Conservation (phyloP, 2,329 filamentous ascomycete genomes). For the Neopestalotiopsis clavispora region DNA sequence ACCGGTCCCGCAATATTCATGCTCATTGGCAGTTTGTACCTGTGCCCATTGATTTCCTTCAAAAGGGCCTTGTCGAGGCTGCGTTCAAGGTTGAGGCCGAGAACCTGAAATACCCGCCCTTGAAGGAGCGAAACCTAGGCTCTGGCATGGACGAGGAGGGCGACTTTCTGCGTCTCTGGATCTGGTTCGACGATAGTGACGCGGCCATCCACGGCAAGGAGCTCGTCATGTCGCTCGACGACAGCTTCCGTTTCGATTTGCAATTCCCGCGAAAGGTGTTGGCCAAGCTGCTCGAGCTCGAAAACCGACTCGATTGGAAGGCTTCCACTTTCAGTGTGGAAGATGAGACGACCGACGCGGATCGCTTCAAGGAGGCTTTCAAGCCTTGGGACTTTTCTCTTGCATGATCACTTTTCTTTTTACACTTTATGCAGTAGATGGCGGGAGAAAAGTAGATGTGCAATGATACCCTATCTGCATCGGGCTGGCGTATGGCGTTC, state of each 20-base stretch:
- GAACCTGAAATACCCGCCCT: slow-evolving; percentile 64
- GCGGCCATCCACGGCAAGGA: slow-evolving; percentile 66
- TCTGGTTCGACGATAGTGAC: slow-evolving; percentile 69
- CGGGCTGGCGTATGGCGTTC: slow-evolving; percentile 10
- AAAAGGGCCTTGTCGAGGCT: slow-evolving; percentile 78
- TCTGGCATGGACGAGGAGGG: slow-evolving; percentile 55
- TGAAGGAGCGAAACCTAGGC: slow-evolving; percentile 53
- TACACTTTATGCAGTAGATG: background rate
- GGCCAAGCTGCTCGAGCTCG: slow-evolving; percentile 83
- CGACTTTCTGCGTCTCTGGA: slow-evolving; percentile 83
- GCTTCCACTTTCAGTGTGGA: slow-evolving; percentile 78
- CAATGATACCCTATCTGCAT: slow-evolving; percentile 16
- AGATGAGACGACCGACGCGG: slow-evolving; percentile 80
- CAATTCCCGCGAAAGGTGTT: slow-evolving; percentile 89
- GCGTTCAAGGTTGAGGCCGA: slow-evolving; percentile 89
- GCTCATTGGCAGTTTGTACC: slow-evolving; percentile 94
- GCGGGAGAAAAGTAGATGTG: background rate
- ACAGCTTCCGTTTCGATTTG: slow-evolving; percentile 80
- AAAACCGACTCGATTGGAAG: slow-evolving; percentile 82
- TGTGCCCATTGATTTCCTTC: slow-evolving; percentile 69
- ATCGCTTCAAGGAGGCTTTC: slow-evolving; percentile 81
- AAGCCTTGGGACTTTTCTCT: slow-evolving; percentile 84
- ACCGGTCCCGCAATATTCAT: slow-evolving; percentile 79
- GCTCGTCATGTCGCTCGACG: slow-evolving; percentile 75
- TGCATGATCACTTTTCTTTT: slow-evolving; percentile 6